A percentile compares a stretch with the other conserved stretches of the same genome.
Evolutionary conservation across 2,329 filamentous ascomycete species (phyloP).

Genomic region (Exophiala lecanii-corni): DNA sequence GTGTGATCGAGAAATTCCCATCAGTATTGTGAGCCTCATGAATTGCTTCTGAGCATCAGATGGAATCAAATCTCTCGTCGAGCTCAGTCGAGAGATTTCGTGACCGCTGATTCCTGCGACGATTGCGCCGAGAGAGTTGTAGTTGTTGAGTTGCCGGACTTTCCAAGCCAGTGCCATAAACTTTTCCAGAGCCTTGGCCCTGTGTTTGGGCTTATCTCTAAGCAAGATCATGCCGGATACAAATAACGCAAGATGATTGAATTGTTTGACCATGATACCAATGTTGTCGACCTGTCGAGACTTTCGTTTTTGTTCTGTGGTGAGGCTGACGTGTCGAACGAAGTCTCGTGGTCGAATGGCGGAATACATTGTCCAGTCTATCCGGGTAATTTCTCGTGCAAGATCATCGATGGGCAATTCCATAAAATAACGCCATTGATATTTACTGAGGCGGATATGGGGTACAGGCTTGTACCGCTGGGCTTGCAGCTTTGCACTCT

Average conservation of each 20-base stretch:
- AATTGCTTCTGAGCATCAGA: slow-evolving; percentile 74
- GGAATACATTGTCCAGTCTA: slow-evolving; percentile 98
- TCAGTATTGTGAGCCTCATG: slow-evolving; percentile 80
- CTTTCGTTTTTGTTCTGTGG: slow-evolving; percentile 58
- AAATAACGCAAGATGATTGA: slow-evolving; percentile 80
- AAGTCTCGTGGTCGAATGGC: slow-evolving; percentile 90
- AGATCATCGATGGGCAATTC: slow-evolving; percentile 78
- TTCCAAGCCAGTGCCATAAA: slow-evolving; percentile 87
- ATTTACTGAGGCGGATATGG: slow-evolving; percentile 69
- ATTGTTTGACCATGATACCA: slow-evolving; percentile 89
- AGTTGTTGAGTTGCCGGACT: slow-evolving; percentile 89
- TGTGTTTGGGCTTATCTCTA: slow-evolving; percentile 92
- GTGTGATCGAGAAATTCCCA: slow-evolving; percentile 88
- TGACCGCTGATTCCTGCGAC: slow-evolving; percentile 88
- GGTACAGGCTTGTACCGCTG: slow-evolving; percentile 65
- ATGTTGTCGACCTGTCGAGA: slow-evolving; percentile 64
- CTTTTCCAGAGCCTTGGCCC: slow-evolving; percentile 85
- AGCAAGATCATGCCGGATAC: slow-evolving; percentile 80
- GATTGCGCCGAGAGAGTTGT: slow-evolving; percentile 91
- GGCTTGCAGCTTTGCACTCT: slow-evolving; percentile 77
- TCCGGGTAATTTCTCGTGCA: slow-evolving; percentile 85
- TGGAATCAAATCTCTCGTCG: slow-evolving; percentile 73
- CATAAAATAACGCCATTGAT: slow-evolving; percentile 88
- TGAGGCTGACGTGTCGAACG: slow-evolving; percentile 81
- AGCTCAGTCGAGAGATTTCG: slow-evolving; percentile 74